Evolutionary conservation across 2,329 filamentous ascomycete species (phyloP).

Genomic region (Scorias spongiosa): DNA sequence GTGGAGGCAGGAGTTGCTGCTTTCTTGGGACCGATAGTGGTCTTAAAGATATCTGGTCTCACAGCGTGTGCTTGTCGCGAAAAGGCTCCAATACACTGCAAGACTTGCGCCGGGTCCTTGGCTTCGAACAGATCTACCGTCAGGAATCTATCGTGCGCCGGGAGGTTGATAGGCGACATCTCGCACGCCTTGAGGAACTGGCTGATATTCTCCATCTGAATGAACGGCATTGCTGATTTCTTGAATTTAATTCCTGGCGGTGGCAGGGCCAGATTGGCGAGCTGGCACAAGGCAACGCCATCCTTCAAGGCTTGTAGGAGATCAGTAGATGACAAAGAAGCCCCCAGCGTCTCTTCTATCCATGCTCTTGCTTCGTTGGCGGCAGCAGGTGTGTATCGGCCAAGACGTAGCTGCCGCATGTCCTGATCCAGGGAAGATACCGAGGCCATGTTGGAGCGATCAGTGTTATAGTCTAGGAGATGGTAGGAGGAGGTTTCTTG

Average conservation of each 20-base stretch:
- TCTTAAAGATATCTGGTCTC: conserved; percentile 59
- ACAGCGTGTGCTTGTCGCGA: conserved; percentile 67
- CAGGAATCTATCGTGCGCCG: conserved; percentile 87
- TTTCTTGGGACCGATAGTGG: conserved; percentile 58
- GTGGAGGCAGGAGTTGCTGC: conserved; percentile 27
- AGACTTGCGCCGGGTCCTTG: conserved; percentile 89
- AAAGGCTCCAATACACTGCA: conserved; percentile 85
- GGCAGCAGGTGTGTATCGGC: conserved; percentile 81
- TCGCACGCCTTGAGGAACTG: conserved; percentile 87
- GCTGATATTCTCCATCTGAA: conserved; percentile 99
- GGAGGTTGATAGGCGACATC: conserved; percentile 67
- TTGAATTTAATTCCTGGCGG: conserved; percentile 79
- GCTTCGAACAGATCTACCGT: conserved; percentile 92
- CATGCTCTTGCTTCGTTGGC: conserved; percentile 72
- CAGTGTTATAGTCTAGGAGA: not conserved
- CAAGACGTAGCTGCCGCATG: conserved; percentile 80
- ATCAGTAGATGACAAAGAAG: conserved; percentile 56
- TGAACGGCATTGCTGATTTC: conserved; percentile 86
- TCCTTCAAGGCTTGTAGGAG: conserved; percentile 77
- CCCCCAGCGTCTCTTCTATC: conserved; percentile 70
- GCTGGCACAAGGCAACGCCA: conserved; percentile 84
- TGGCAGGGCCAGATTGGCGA: conserved; percentile 66
- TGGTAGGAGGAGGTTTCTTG: not conserved
- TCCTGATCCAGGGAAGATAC: conserved; percentile 90
- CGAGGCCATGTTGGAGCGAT: conserved; percentile 57